phyloP scores from a whole-genome alignment of 2,329 filamentous ascomycete species.

The Exophiala sp. region DNA sequence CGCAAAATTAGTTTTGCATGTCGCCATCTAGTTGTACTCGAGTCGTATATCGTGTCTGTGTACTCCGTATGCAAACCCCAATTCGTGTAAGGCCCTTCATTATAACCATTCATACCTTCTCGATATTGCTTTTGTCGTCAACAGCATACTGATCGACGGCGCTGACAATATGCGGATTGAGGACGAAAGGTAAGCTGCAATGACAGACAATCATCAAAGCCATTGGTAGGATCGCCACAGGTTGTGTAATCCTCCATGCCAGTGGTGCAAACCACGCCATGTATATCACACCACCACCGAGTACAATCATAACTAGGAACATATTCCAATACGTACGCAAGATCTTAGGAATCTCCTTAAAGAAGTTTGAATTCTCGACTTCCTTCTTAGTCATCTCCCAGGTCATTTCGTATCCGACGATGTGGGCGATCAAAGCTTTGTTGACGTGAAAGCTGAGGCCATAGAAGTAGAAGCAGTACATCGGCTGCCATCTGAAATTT shows the following conservation, averaged over 20 bases:
- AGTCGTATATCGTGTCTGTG: conserved; percentile 17
- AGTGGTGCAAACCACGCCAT: conserved; percentile 31
- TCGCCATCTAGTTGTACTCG: conserved; percentile 15
- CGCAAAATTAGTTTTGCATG: conserved; percentile 17
- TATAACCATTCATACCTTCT: conserved; percentile 18
- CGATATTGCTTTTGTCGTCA: conserved; percentile 19
- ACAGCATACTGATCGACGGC: conserved; percentile 20
- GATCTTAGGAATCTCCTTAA: conserved; percentile 76
- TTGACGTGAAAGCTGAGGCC: conserved; percentile 67
- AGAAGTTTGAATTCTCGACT: conserved; percentile 75
- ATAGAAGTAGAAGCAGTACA: conserved; percentile 72
- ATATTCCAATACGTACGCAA: conserved; percentile 70
- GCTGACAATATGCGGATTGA: conserved; percentile 19
- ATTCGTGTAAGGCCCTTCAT: conserved; percentile 14
- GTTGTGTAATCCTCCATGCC: conserved; percentile 42
- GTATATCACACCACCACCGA: conserved; percentile 30
- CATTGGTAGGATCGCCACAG: conserved; percentile 72
- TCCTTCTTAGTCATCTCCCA: conserved; percentile 85
- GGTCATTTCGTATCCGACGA: conserved; percentile 80
- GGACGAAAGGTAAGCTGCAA: conserved; percentile 17
- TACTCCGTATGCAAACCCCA: background rate
- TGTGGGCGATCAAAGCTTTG: conserved; percentile 73
- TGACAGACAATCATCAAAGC: conserved; percentile 35
- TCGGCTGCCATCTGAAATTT: conserved; percentile 61
- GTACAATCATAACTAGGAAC: conserved; percentile 41